A percentile compares a stretch with the other conserved stretches of the same genome.
phyloP scores from a whole-genome alignment of 306 rosid genomes.

The Ziziphus jujuba region DNA sequence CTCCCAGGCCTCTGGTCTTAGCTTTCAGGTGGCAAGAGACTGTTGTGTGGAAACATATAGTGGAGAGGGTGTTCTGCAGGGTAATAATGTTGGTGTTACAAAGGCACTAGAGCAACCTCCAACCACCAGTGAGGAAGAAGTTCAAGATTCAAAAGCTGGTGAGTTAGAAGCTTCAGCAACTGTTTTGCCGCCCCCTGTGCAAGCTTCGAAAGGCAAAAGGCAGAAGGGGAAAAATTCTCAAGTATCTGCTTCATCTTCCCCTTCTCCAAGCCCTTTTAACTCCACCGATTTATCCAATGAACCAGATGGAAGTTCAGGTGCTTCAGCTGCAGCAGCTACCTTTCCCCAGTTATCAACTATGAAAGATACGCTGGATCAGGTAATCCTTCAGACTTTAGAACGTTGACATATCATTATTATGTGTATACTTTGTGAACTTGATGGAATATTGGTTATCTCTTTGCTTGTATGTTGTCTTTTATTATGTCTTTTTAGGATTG shows the following conservation, averaged over 20 bases:
- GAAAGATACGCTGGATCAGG: slow-evolving; percentile 67
- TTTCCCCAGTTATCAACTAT: slow-evolving; percentile 51
- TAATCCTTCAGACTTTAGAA: slow-evolving; percentile 23
- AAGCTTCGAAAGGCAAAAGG: slow-evolving; percentile 46
- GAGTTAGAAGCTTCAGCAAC: slow-evolving; percentile 38
- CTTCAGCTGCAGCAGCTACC: slow-evolving; percentile 42
- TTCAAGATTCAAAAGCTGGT: slow-evolving; percentile 37
- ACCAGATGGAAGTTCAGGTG: slow-evolving; percentile 46
- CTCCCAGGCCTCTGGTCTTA: slow-evolving; percentile 68
- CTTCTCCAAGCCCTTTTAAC: slow-evolving; percentile 48
- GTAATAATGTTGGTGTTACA: slow-evolving; percentile 30
- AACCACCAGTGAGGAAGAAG: slow-evolving; percentile 34
- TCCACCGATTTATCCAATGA: slow-evolving; percentile 44
- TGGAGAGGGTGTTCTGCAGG: slow-evolving; percentile 36
- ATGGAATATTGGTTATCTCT: slow-evolving; percentile 6
- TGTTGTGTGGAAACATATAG: slow-evolving; percentile 26
- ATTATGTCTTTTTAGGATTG: slow-evolving; percentile 14
- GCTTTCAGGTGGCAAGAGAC: slow-evolving; percentile 63
- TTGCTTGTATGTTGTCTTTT: slow-evolving; percentile 5
- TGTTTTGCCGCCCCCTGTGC: slow-evolving; percentile 39
- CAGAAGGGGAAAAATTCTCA: slow-evolving; percentile 62
- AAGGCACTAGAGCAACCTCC: slow-evolving; percentile 31
- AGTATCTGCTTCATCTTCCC: slow-evolving; percentile 40
- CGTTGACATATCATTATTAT: slow-evolving; percentile 1
- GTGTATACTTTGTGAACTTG: slow-evolving; percentile 12